Conservation (phyloP, 805 yeast species). For the Ogataea wickerhamii region DNA sequence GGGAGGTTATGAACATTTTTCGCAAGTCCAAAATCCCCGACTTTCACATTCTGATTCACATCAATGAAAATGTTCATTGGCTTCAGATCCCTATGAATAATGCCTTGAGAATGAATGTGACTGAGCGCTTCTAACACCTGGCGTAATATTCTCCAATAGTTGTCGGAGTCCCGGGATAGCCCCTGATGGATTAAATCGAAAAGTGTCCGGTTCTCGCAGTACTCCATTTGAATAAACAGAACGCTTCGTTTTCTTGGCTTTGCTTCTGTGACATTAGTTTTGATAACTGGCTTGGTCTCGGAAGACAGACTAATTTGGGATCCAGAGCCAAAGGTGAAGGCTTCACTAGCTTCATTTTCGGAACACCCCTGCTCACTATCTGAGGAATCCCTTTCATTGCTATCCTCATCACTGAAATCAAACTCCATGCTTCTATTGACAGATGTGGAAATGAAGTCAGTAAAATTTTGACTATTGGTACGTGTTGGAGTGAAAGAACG, state of each 20-base stretch:
- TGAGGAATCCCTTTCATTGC: slow-evolving; percentile 22
- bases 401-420: slow-evolving; percentile 38
- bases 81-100: slow-evolving; percentile 91
- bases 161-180: slow-evolving; percentile 63
- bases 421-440: slow-evolving; percentile 55
- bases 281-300: slow-evolving; percentile 4
- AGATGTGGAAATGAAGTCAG: slow-evolving; percentile 70
- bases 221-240: slow-evolving; percentile 95
- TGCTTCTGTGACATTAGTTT: slow-evolving; percentile 8
- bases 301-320: slow-evolving; percentile 4
- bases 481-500: slow-evolving; percentile 24
- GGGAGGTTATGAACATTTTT: slow-evolving; percentile 67
- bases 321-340: slow-evolving; percentile 27
- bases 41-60: slow-evolving; percentile 79
- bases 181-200: slow-evolving; percentile 79
- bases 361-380: slow-evolving; percentile 23
- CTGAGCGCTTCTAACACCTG: slow-evolving; percentile 86
- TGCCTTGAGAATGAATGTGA: slow-evolving; percentile 90
- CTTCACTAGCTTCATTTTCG: slow-evolving; percentile 22
- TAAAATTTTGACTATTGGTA: slow-evolving; percentile 35
- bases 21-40: slow-evolving; percentile 97
- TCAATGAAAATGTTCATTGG: slow-evolving; percentile 96
- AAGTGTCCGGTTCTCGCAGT: slow-evolving; percentile 91
- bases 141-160: slow-evolving; percentile 86
- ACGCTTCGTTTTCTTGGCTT: slow-evolving; percentile 51